Evolutionary conservation across 1,139 yeast species (phyloP), one percentile per base, ranked within the genome.

Genomic region (Wickerhamiella pararugosa): DNA sequence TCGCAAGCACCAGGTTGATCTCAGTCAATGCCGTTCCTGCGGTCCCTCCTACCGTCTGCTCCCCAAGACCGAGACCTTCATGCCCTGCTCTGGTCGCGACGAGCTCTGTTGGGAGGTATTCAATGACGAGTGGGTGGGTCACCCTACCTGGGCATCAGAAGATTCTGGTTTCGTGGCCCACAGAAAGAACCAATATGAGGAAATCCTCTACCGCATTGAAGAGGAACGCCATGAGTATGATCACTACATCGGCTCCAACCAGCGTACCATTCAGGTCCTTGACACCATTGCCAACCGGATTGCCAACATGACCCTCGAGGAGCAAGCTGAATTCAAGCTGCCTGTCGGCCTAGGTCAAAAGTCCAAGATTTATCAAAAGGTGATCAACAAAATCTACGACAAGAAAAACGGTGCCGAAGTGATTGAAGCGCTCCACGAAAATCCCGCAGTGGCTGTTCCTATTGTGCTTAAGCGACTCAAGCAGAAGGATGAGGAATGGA

Each of bases 91-190:
- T 7, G 98, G 98, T 25, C 75, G 98, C 53, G 99, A 92, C 61
- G 97, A 87, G 56, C 83, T 92, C 92, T 92, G 98, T 59, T 87
- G 97, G 97, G 97, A 90, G 59, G 95, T 90, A 26, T 70, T 92
- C 53, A 90, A 90, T 60, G 98, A 90, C 59, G 97, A 90, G 62
- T 92, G 97, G 97, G 97, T 90, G 26, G 96, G 96, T 2, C 97
- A 87, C 61, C 99, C 99, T 32, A 93, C 95, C 5, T 92, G 98
- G 98, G 98, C 97, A 1, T 87, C 97, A 1, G 98, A 90, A 61
- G 98, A 92, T 59, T 83, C 95, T 25, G 98, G 98, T 0, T 90
- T 87, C 57, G 87, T 90, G 58, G 95, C 98, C 11, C 98, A 92
- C 61, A 76, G 97, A 53, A 90, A 92, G 62, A 90, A 92, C 58